Evolutionary conservation across 1,284 basidiomycete genomes (phyloP), one percentile per base, ranked within the genome.

Genomic region (Peniophora sp.): DNA sequence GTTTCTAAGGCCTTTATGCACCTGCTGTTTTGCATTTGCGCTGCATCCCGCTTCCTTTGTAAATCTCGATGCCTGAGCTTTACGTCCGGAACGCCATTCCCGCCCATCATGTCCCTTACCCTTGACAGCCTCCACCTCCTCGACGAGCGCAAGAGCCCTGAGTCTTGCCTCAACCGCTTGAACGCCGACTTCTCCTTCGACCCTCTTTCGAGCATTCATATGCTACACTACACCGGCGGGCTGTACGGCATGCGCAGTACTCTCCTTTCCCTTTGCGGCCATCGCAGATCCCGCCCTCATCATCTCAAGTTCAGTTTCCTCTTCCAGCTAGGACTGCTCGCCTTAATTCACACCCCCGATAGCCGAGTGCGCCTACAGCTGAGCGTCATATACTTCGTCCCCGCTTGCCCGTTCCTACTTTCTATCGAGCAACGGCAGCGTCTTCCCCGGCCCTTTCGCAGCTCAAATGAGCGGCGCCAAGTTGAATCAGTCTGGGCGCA

Each of bases 381-480:
- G 69, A 53, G n/a, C 38, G 5, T 71, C 73, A 52, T 77, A 75
- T 61, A 71, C 71, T 44, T 72, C 71, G 22, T 65, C 75, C 48
- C 75, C 79, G 17, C 81, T 83, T 2, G 77, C 77, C 54, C 82
- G 83, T 55, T 77, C 83, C 14, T 85, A 75, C 72, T 82, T 80
- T 17, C 82, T 85, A 27, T 73, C 79, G 25, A 81, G 14, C 9
- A 23, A 20, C 20, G 23, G 85, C 55, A 69, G 78, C 64, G 78
- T 89, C 57, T 84, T 82, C 47, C 85, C 84, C 20, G 83, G 82
- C 44, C 75, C 81, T 45, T 75, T 87, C 63, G 85, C 85, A 65
- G 27, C 27, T 6, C 79, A 74, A 61, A 67, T 86, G 55, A 82
- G 78, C 62, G 76, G 72, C 45, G 83, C 81, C 56, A 85, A 89